Evolutionary conservation across 2,329 filamentous ascomycete species (phyloP).

Genomic region (Golovinomyces cichoracearum): DNA sequence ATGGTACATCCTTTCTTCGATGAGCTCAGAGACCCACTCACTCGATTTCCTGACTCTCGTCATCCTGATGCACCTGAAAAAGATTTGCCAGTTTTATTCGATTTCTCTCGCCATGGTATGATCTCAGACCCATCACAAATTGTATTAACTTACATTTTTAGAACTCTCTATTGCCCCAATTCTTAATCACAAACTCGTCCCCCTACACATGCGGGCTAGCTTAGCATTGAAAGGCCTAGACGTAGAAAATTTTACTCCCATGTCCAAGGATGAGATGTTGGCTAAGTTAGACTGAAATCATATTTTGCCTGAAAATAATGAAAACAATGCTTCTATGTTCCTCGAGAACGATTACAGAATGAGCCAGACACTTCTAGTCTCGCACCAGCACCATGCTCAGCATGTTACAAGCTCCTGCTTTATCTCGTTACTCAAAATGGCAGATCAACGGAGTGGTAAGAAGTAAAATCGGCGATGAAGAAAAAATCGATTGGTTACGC

Average conservation of each 20-base stretch:
- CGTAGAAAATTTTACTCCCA: conserved; percentile 75
- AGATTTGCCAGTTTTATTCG: conserved; percentile 69
- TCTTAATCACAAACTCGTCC: conserved; percentile 71
- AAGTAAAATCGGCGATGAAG: conserved; percentile 11
- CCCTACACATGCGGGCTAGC: conserved; percentile 49
- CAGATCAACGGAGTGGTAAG: conserved; percentile 12
- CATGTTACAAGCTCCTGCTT: conserved; percentile 12
- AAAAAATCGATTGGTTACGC: conserved; percentile 14
- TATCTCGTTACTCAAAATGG: conserved; percentile 10
- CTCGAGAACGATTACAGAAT: conserved; percentile 11
- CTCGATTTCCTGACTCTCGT: conserved; percentile 77
- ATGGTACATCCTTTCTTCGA: conserved; percentile 99
- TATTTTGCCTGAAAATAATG: conserved; percentile 12
- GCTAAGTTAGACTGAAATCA: conserved; percentile 66
- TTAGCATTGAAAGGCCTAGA: conserved; percentile 60
- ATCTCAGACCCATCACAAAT: background rate
- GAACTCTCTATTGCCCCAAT: conserved; percentile 88
- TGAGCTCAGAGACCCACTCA: conserved; percentile 74
- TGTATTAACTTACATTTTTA: conserved; percentile 17
- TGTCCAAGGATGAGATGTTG: conserved; percentile 91
- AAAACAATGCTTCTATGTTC: conserved; percentile 14
- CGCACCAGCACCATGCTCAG: conserved; percentile 9
- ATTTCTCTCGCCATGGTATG: conserved; percentile 84
- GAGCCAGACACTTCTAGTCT: conserved; percentile 11
- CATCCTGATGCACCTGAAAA: conserved; percentile 56